Conservation (phyloP, 805 yeast species). For the Tetrapisispora taiwanensis region DNA sequence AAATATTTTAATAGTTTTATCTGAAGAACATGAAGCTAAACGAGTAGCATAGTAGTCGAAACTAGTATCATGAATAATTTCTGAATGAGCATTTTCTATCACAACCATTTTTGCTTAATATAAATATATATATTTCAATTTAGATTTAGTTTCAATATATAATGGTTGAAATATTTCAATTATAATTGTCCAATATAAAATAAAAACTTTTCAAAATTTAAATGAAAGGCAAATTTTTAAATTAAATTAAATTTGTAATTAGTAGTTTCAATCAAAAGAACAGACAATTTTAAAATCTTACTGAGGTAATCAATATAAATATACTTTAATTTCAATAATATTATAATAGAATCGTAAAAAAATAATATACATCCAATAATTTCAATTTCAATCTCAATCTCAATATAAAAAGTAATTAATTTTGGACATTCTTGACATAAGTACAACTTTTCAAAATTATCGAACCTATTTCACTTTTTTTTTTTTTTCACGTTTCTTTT, state of each 20-base stretch:
- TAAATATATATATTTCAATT: too few species aligned
- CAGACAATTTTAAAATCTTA: too few species aligned
- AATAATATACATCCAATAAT: too few species aligned
- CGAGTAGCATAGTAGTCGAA: slow-evolving; percentile 90
- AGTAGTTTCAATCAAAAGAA: too few species aligned
- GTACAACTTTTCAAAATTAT: background rate
- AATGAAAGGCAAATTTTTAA: too few species aligned
- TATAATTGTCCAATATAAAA: background rate
- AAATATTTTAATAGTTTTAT: slow-evolving; percentile 80
- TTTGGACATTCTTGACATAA: background rate
- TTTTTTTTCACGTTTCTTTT: background rate
- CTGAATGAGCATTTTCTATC: slow-evolving; percentile 44
- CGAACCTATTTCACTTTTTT: background rate
- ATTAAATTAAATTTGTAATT: too few species aligned
- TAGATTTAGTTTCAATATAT: background rate
- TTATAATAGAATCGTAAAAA: too few species aligned
- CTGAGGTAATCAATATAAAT: too few species aligned
- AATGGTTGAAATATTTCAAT: background rate
- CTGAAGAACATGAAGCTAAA: slow-evolving; percentile 87
- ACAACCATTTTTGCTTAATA: slow-evolving; percentile 29
- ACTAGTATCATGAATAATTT: slow-evolving; percentile 86
- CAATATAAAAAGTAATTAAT: too few species aligned
- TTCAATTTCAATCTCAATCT: too few species aligned
- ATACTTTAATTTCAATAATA: too few species aligned
- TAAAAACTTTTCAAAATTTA: too few species aligned